Percentiles rank a stretch among this genome's conserved stretches.
These are phyloP conservation scores for Eremomyces bilateralis DNA, from an alignment of 495 filamentous ascomycete genomes.

Conservation along the genomic window DNA sequence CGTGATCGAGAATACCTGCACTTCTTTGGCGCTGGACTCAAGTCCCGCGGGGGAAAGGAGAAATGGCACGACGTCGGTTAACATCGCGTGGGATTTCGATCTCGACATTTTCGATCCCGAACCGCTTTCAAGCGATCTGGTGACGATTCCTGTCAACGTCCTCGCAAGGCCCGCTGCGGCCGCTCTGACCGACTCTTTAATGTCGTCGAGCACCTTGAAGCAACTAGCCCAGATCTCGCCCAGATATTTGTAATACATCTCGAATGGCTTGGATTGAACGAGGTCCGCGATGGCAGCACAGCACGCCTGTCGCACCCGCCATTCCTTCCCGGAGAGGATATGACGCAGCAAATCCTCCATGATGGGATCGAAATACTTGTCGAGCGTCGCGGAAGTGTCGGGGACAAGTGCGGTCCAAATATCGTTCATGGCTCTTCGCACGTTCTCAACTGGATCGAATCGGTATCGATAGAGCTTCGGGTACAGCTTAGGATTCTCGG, in stretches of 20 bases:
- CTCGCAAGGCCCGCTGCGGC: conserved; percentile 67
- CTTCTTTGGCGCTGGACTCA: conserved; percentile 69
- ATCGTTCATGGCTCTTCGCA: conserved; percentile 84
- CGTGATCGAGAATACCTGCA: conserved; percentile 38
- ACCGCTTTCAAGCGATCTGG: conserved; percentile 65
- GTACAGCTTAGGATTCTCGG: conserved; percentile 75
- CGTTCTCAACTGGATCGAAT: conserved; percentile 84
- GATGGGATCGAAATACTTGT: conserved; percentile 61
- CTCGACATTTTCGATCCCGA: conserved; percentile 44
- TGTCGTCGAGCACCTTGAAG: conserved; percentile 80
- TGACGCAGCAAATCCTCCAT: conserved; percentile 67
- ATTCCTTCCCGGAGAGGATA: conserved; percentile 75
- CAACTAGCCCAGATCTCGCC: conserved; percentile 61
- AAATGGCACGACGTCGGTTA: conserved; percentile 71
- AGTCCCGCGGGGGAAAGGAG: conserved; percentile 72
- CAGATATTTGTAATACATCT: conserved; percentile 62
- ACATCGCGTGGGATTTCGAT: conserved; percentile 48
- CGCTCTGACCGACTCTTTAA: conserved; percentile 69
- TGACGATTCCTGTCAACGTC: conserved; percentile 58
- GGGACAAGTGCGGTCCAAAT: conserved; percentile 91
- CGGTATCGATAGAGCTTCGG: conserved; percentile 85
- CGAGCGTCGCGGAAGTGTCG: conserved; percentile 49
- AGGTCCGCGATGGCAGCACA: conserved; percentile 80
- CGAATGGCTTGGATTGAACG: conserved; percentile 48
- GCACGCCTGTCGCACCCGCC: conserved; percentile 77